A percentile compares a stretch with the other conserved stretches of the same genome.
phyloP scores from a whole-genome alignment of 306 rosid genomes.

The Datisca glomerata region DNA sequence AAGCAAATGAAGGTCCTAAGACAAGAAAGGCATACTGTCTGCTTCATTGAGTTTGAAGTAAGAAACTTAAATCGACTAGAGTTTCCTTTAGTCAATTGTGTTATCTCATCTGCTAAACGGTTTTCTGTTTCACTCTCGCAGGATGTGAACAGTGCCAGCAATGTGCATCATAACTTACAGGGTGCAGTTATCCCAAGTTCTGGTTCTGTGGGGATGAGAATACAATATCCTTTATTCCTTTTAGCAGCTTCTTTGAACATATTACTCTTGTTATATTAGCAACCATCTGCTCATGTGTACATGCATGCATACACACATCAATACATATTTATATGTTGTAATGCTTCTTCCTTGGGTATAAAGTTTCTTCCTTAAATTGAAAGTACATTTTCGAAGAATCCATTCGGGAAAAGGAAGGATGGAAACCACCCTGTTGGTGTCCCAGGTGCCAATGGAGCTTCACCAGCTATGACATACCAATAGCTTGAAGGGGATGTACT shows the following conservation, averaged over 20 bases:
- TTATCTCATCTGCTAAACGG: slow-evolving; percentile 1
- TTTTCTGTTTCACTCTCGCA: slow-evolving; percentile 25
- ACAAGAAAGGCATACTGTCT: slow-evolving; percentile 99
- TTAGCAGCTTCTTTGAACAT: too few species aligned
- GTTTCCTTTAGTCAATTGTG: background rate
- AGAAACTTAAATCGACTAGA: slow-evolving; percentile 20
- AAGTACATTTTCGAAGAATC: slow-evolving; percentile 82
- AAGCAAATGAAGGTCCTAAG: slow-evolving; percentile 97
- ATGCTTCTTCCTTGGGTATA: slow-evolving; percentile 6
- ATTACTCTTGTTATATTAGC: too few species aligned
- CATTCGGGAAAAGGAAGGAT: slow-evolving; percentile 94
- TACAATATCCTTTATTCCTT: slow-evolving; percentile 99
- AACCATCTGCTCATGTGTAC: too few species aligned
- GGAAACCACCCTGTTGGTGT: slow-evolving; percentile 28
- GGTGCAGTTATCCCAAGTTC: slow-evolving; percentile 99
- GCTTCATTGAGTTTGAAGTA: slow-evolving; percentile 98
- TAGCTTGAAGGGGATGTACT: slow-evolving; percentile 97
- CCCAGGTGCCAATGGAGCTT: slow-evolving; percentile 58
- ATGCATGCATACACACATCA: too few species aligned
- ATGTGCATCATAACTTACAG: slow-evolving; percentile 86
- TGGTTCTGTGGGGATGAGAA: slow-evolving; percentile 98
- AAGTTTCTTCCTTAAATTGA: slow-evolving; percentile 41
- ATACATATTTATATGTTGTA: background rate
- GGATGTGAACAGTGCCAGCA: slow-evolving; percentile 87
- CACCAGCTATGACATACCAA: slow-evolving; percentile 66